Conservation (phyloP, 129 eudicot species). For the Lonicera japonica region DNA sequence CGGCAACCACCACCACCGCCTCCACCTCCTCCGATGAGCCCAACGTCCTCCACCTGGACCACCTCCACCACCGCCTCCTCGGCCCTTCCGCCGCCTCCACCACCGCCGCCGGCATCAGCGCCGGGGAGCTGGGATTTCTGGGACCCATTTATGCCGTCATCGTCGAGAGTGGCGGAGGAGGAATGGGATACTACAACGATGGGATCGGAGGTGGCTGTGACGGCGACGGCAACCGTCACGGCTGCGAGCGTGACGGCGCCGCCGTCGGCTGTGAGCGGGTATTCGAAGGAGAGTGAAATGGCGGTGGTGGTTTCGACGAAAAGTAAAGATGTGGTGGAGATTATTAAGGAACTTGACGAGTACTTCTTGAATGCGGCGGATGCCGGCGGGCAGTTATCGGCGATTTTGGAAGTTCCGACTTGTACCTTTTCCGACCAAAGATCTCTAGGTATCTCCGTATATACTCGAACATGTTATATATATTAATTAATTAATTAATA, state of each 20-base stretch:
- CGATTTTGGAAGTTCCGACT: constrained; percentile 63
- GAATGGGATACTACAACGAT: constrained; percentile 68
- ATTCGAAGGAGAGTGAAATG: constrained; percentile 40
- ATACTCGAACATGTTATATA: neutral
- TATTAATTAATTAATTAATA: neutral
- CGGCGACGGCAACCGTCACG: constrained; percentile 42
- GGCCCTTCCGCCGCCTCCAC: constrained; percentile 56
- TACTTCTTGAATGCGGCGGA: constrained; percentile 78
- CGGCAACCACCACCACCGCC: constrained; percentile 31
- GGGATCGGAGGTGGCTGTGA: constrained; percentile 34
- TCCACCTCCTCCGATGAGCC: constrained; percentile 68
- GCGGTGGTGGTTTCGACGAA: constrained; percentile 72
- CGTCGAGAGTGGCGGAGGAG: constrained; percentile 55
- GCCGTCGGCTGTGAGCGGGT: constrained; percentile 49
- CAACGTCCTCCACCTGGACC: constrained; percentile 40
- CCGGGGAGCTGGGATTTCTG: constrained; percentile 97
- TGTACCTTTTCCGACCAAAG: constrained; percentile 45
- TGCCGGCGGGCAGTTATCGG: constrained; percentile 61
- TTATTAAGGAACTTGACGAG: constrained; percentile 75
- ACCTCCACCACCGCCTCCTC: constrained; percentile 50
- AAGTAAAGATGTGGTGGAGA: constrained; percentile 68
- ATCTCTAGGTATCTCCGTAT: constrained; percentile 31
- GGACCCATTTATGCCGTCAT: constrained; percentile 83
- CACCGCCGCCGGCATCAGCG: constrained; percentile 63
- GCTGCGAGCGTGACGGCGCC: constrained; percentile 58